Percentiles rank a stretch among this genome's conserved stretches.
phyloP scores from a whole-genome alignment of 805 yeast species.

The Yamadazyma scolyti region DNA sequence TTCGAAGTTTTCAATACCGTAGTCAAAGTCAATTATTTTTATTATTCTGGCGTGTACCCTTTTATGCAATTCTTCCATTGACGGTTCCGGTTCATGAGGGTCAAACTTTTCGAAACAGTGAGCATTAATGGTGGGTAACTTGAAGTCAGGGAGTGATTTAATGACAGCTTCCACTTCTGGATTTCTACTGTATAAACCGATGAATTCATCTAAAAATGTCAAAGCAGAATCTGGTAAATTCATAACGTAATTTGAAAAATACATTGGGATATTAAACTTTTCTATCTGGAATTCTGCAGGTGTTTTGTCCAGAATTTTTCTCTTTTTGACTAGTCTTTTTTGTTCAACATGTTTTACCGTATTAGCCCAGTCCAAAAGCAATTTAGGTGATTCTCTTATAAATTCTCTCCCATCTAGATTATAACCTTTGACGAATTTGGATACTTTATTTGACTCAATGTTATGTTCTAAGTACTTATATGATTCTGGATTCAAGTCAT shows the following conservation, averaged over 20 bases:
- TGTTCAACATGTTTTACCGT: conserved; percentile 28
- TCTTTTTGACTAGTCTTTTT: conserved; percentile 30
- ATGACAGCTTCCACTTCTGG: conserved; percentile 33
- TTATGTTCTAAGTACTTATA: conserved; percentile 67
- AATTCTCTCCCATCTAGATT: conserved; percentile 83
- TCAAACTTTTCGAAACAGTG: conserved; percentile 91
- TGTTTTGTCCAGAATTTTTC: conserved; percentile 35
- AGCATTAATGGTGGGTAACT: conserved; percentile 74
- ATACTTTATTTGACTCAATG: conserved; percentile 59
- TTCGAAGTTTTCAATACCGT: conserved; percentile 44
- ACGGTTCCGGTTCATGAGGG: conserved; percentile 71
- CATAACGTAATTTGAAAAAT: conserved; percentile 80
- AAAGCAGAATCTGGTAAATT: conserved; percentile 93
- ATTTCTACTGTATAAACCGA: conserved; percentile 58
- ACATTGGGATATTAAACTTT: conserved; percentile 45
- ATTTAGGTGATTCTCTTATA: conserved; percentile 56
- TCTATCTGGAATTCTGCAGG: conserved; percentile 22
- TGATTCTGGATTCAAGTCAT: conserved; percentile 89
- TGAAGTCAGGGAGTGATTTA: conserved; percentile 41
- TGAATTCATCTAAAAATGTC: conserved; percentile 71
- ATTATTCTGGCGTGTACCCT: conserved; percentile 57
- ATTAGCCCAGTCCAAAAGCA: conserved; percentile 46
- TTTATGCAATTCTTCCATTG: conserved; percentile 60
- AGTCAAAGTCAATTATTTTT: conserved; percentile 40
- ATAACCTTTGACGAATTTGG: conserved; percentile 52